Evolutionary conservation across 2,329 filamentous ascomycete species (phyloP).

Genomic region (Alternaria novae-zelandiae): DNA sequence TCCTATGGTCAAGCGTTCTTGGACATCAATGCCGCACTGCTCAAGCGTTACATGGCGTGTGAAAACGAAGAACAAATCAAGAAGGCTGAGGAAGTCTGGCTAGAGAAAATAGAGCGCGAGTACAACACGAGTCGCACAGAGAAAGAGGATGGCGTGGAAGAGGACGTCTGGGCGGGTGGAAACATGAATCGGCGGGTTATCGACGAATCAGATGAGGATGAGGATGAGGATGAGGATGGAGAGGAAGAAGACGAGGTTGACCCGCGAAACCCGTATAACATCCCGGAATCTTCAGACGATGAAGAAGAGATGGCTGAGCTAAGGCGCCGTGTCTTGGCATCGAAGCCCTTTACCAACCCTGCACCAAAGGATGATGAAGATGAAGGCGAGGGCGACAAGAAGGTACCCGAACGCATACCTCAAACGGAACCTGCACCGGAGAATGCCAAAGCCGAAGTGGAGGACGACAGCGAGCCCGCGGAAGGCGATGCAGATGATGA

Average conservation of each 20-base stretch:
- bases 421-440: slow-evolving; percentile 56
- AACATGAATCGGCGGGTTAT: slow-evolving; percentile 76
- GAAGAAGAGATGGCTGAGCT: slow-evolving; percentile 94
- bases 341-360: slow-evolving; percentile 81
- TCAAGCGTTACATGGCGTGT: slow-evolving; percentile 86
- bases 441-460: slow-evolving; percentile 56
- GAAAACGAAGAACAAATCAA: slow-evolving; percentile 82
- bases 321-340: slow-evolving; percentile 84
- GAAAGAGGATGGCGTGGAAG: slow-evolving; percentile 60
- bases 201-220: slow-evolving; percentile 49
- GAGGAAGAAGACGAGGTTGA: slow-evolving; percentile 54
- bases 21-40: slow-evolving; percentile 82
- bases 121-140: slow-evolving; percentile 80
- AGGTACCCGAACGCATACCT: slow-evolving; percentile 68
- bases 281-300: slow-evolving; percentile 77
- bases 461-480: slow-evolving; percentile 71
- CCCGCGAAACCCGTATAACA: slow-evolving; percentile 71
- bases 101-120: slow-evolving; percentile 87
- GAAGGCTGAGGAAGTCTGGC: slow-evolving; percentile 83
- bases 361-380: slow-evolving; percentile 36
- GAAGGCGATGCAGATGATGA: slow-evolving; percentile 71
- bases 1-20: slow-evolving; percentile 88
- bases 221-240: slow-evolving; percentile 56
- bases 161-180: slow-evolving; percentile 88
- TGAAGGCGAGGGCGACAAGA: slow-evolving; percentile 51